These are phyloP conservation scores for Nepenthes alata DNA, from an alignment of 179 eudicot species.

Conservation along the genomic window DNA sequence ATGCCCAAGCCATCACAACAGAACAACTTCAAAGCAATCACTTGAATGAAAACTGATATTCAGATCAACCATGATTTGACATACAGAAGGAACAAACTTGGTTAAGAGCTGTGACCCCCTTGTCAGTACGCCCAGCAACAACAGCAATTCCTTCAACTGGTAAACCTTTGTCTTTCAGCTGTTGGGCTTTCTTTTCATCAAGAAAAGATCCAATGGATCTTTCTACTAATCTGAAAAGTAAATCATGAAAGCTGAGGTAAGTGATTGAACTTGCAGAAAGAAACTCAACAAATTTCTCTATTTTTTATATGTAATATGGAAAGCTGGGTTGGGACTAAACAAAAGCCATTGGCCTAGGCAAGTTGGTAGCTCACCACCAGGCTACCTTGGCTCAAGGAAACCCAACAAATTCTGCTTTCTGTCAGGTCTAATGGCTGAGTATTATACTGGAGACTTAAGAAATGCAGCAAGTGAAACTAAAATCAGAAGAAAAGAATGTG, in stretches of 20 bases:
- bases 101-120: conserved; percentile 79
- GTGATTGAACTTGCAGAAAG: too few relatives aligned
- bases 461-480: neutral
- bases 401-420: too few relatives aligned
- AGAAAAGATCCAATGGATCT: conserved; percentile 63
- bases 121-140: conserved; percentile 98
- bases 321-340: too few relatives aligned
- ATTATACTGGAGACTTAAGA: too few relatives aligned
- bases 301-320: too few relatives aligned
- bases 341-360: too few relatives aligned
- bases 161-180: conserved; percentile 57
- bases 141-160: conserved; percentile 59
- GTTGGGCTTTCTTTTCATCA: conserved; percentile 71
- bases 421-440: too few relatives aligned
- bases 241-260: too few relatives aligned
- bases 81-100: conserved; percentile 96
- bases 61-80: conserved; percentile 13
- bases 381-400: too few relatives aligned
- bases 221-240: conserved; percentile 49
- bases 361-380: too few relatives aligned
- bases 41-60: conserved; percentile 4
- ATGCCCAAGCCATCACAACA: neutral
- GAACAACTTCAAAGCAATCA: neutral
- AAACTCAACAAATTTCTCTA: too few relatives aligned
- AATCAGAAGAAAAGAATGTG: neutral